phyloP scores from a whole-genome alignment of 1,284 basidiomycete genomes.

The Microbotryomycetes sp. region DNA sequence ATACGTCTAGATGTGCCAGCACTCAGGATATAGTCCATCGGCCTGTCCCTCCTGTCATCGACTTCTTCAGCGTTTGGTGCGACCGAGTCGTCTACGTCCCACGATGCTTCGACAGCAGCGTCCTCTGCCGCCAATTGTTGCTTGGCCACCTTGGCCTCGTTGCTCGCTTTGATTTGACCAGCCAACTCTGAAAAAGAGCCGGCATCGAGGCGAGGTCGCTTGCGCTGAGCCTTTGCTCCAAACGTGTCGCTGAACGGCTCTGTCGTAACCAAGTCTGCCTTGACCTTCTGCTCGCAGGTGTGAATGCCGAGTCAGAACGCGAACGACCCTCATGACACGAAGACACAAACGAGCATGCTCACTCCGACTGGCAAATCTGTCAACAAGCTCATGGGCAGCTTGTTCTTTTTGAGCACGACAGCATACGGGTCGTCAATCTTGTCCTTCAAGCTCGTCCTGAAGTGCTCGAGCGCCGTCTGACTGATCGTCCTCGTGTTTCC shows the following conservation, averaged over 20 bases:
- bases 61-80: slow-evolving; percentile 29
- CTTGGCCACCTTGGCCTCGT: slow-evolving; percentile 10
- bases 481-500: slow-evolving; percentile 97
- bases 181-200: slow-evolving; percentile 82
- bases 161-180: slow-evolving; percentile 36
- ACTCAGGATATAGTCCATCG: slow-evolving; percentile 36
- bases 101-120: slow-evolving; percentile 21
- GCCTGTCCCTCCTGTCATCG: slow-evolving; percentile 32
- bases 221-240: slow-evolving; percentile 86
- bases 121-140: slow-evolving; percentile 15
- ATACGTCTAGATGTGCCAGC: slow-evolving; percentile 83
- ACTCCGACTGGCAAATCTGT: slow-evolving; percentile 49
- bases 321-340: background rate
- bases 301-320: background rate
- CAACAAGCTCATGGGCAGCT: slow-evolving; percentile 86
- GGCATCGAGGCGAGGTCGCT: slow-evolving; percentile 71
- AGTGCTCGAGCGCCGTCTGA: slow-evolving; percentile 90
- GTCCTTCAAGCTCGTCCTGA: slow-evolving; percentile 70
- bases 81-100: slow-evolving; percentile 30
- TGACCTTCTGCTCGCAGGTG: slow-evolving; percentile 21
- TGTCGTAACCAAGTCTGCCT: slow-evolving; percentile 71
- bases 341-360: background rate
- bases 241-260: slow-evolving; percentile 89
- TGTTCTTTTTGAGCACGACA: slow-evolving; percentile 81
- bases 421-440: slow-evolving; percentile 90